phyloP scores from a whole-genome alignment of 805 yeast species.

The Ogataea degrootiae region DNA sequence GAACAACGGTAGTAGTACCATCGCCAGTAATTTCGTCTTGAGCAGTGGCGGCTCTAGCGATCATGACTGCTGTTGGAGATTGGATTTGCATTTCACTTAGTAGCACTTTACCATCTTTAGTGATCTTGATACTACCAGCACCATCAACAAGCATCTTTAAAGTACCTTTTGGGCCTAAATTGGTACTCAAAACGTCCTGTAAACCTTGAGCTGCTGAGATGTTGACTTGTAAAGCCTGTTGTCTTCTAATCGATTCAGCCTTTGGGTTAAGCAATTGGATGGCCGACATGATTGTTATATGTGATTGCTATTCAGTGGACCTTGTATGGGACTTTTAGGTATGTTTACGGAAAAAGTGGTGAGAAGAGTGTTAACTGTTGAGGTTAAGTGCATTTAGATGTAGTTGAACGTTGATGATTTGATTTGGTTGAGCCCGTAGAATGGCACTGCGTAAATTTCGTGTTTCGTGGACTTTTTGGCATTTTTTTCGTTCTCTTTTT shows the following conservation, averaged over 20 bases:
- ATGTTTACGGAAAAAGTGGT: neutral
- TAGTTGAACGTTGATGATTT: neutral
- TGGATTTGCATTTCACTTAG: slow-evolving; percentile 96
- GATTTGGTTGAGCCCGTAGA: neutral
- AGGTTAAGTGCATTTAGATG: too few relatives aligned
- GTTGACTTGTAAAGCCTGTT: slow-evolving; percentile 93
- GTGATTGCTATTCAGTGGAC: too few relatives aligned
- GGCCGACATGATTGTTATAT: slow-evolving; percentile 42
- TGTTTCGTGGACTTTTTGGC: too few relatives aligned
- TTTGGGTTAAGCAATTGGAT: slow-evolving; percentile 92
- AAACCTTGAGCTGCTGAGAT: slow-evolving; percentile 95
- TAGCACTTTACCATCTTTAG: slow-evolving; percentile 94
- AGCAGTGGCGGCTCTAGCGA: slow-evolving; percentile 96
- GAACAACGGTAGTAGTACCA: slow-evolving; percentile 94
- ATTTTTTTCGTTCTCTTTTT: too few relatives aligned
- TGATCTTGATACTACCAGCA: slow-evolving; percentile 88
- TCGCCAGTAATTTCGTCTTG: slow-evolving; percentile 99
- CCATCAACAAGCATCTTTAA: slow-evolving; percentile 96
- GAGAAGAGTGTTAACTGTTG: too few relatives aligned
- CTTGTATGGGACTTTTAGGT: neutral
- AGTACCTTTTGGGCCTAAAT: slow-evolving; percentile 96
- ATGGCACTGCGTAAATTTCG: too few relatives aligned
- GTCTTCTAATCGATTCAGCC: slow-evolving; percentile 94
- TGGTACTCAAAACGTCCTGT: slow-evolving; percentile 86
- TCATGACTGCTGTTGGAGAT: slow-evolving; percentile 84